Conservation (phyloP, 2,329 filamentous ascomycete species). For the Colletotrichum sp. region DNA sequence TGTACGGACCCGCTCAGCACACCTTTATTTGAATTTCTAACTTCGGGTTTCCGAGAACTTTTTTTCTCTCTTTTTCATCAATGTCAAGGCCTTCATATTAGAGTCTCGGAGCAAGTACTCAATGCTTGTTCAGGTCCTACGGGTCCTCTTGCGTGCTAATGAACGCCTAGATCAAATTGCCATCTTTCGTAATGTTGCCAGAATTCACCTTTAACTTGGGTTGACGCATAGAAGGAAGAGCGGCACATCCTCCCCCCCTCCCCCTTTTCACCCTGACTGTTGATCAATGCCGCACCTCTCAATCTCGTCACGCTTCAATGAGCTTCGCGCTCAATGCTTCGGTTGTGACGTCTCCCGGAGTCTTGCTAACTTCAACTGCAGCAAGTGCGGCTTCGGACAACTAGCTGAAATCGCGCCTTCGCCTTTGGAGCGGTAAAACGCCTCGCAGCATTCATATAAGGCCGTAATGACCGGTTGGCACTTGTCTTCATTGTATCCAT, state of each 20-base stretch:
- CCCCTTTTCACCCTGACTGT: neutral
- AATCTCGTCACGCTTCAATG: neutral
- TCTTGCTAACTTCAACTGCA: conserved; percentile 88
- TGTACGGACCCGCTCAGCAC: conserved; percentile 46
- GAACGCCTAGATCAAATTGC: conserved; percentile 87
- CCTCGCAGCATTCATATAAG: conserved; percentile 91
- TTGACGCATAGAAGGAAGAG: conserved; percentile 51
- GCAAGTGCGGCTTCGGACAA: conserved; percentile 82
- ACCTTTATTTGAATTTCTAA: conserved; percentile 81
- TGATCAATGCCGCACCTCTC: neutral
- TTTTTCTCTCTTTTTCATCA: conserved; percentile 61
- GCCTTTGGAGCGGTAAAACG: conserved; percentile 83
- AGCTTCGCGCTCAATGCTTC: neutral
- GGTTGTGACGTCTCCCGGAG: conserved; percentile 48
- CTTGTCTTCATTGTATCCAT: conserved; percentile 84
- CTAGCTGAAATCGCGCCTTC: conserved; percentile 78
- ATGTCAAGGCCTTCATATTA: conserved; percentile 95
- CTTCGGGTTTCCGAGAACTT: conserved; percentile 50
- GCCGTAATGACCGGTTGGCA: conserved; percentile 82
- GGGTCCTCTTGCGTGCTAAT: conserved; percentile 94
- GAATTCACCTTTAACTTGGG: conserved; percentile 49
- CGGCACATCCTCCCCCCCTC: conserved; percentile 38
- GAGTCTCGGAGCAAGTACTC: conserved; percentile 97
- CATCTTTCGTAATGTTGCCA: conserved; percentile 77
- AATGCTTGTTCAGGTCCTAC: conserved; percentile 91